Percentiles rank a stretch among this genome's conserved stretches.
Conservation (phyloP, 2,329 filamentous ascomycete genomes). For the Trichoderma citrinoviride region DNA sequence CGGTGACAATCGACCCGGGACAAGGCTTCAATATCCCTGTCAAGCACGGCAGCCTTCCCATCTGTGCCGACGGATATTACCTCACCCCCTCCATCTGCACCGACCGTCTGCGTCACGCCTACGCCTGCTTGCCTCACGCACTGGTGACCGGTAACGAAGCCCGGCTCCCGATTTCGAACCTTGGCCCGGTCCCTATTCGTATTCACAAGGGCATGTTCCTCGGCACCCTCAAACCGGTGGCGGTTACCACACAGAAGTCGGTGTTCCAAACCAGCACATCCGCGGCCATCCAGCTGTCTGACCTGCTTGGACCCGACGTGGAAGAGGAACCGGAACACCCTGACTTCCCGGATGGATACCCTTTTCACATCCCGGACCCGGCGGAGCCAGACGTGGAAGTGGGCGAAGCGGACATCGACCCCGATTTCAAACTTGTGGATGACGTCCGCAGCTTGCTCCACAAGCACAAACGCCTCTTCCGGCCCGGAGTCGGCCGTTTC, state of each 20-base stretch:
- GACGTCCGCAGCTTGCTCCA: not conserved
- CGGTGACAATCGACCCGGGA: not conserved
- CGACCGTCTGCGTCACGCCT: not conserved
- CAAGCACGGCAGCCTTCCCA: not conserved
- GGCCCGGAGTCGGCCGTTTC: not conserved
- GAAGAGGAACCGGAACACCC: not conserved
- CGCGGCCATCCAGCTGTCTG: not conserved
- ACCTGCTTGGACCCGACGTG: not conserved
- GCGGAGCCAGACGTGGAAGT: not conserved
- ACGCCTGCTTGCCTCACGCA: not conserved
- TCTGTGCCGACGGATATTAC: not conserved
- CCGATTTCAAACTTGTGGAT: not conserved
- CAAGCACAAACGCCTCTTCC: not conserved
- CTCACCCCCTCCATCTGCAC: not conserved
- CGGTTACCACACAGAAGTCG: not conserved
- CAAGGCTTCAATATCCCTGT: not conserved
- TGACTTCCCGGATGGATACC: not conserved
- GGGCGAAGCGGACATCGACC: not conserved
- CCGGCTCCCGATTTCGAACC: not conserved
- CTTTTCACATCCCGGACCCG: not conserved
- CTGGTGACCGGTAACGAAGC: not conserved
- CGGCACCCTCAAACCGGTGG: not conserved
- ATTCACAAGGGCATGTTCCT: not conserved
- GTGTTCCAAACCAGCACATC: not conserved
- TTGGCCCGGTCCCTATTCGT: not conserved